Base-by-base conservation (phyloP, 2,329 filamentous ascomycete genomes). In the Cytospora piceae region DNA sequence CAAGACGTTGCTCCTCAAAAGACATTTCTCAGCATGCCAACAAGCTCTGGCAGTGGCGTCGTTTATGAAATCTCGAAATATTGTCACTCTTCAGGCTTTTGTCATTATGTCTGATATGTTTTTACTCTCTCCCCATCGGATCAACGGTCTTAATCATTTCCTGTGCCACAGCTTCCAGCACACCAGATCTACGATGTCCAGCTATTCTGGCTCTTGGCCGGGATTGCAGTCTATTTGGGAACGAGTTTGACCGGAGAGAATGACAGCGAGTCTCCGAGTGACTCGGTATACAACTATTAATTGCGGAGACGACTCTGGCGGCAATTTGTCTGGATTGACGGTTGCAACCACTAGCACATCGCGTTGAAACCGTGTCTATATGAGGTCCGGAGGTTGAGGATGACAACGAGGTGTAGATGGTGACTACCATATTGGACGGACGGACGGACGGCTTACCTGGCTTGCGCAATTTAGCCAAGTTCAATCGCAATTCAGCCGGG, bases 281-380 rank as follows among this genome's bases (percentile, higher is more conserved):
- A 64, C 24, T 64, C 67, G 2, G 65, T 69, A n/a, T 69, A 68
- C 29, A 54, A 51, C 73, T 83, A 15, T 72, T 80, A 20, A 73
- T 78, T 53, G 77, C 79, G 12, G 76, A 73, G 55, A 71, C 75
- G 31, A 71, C 80, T 66, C n/a, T 69, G 67, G 67, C 37, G 67
- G 31, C 67, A 69, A n/a, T 63, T 69, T 27, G 56, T 69, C 8
- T 68, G 63, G 65, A 65, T 69, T 29, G 67, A 69, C 34, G 66
- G 66, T 20, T 63, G 67, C 9, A 68, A 63, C 32, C 65, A 67
- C 27, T 57, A 67, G 20, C 65, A 66, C 32, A 60, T 67, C n/a
- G 68, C 66, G 6, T 39, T 68, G 65, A 81, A 42, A 71, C 74
- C 12, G 69, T 74, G 31, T 64, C 80, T 4, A 70, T 73, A 2